These are phyloP conservation scores for Nematocida sp. DNA, from an alignment of 371 early-diverging fungal genomes.

Conservation along the genomic window DNA sequence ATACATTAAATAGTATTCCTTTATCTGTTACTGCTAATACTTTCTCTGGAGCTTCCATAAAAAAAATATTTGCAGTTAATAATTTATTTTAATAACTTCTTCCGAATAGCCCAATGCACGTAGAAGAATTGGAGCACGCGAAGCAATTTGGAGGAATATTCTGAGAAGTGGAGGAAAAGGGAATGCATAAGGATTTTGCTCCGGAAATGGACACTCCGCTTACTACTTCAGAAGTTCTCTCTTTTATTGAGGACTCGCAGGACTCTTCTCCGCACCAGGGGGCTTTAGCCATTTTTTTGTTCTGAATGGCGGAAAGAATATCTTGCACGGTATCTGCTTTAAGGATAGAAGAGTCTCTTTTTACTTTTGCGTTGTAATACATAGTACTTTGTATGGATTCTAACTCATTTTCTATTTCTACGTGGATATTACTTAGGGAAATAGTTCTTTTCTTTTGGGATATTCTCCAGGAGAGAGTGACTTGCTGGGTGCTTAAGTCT, in stretches of 20 bases:
- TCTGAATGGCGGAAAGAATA: slow-evolving; percentile 79
- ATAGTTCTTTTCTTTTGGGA: slow-evolving; percentile 72
- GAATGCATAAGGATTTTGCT: slow-evolving; percentile 97
- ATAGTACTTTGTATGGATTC: slow-evolving; percentile 82
- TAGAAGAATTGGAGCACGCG: slow-evolving; percentile 26
- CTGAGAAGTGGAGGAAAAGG: slow-evolving; percentile 68
- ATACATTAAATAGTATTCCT: not conserved
- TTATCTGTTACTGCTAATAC: not conserved
- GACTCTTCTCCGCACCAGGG: slow-evolving; percentile 87
- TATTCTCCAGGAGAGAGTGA: slow-evolving; percentile 79
- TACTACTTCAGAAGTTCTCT: slow-evolving; percentile 72
- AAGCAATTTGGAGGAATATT: not conserved
- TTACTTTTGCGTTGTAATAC: slow-evolving; percentile 77
- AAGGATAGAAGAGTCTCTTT: slow-evolving; percentile 74
- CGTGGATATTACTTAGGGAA: slow-evolving; percentile 54
- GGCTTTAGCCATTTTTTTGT: slow-evolving; percentile 78
- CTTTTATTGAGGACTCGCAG: slow-evolving; percentile 95
- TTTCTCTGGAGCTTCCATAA: too few species aligned
- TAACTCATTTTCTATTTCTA: slow-evolving; percentile 71
- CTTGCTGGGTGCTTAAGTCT: slow-evolving; percentile 78
- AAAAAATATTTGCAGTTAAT: too few species aligned
- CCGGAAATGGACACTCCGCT: slow-evolving; percentile 83
- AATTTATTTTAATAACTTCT: slow-evolving; percentile 33
- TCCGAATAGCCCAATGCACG: slow-evolving; percentile 42
- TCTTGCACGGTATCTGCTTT: slow-evolving; percentile 78